Base-by-base conservation (phyloP, 768 basidiomycete species). In the Tulasnella sp. region DNA sequence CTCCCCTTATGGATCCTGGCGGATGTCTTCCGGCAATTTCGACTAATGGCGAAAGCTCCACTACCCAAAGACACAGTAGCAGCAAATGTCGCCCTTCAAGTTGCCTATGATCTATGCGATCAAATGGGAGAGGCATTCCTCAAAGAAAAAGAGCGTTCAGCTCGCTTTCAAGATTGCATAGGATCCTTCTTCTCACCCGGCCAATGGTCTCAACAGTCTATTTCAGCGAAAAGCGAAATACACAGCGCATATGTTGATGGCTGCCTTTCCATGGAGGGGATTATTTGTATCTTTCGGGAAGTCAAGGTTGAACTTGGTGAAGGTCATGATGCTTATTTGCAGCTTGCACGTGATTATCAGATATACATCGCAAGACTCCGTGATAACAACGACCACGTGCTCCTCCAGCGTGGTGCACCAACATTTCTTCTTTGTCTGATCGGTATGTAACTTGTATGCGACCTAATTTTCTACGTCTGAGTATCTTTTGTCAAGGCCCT, bases 311-410 rank as follows among this genome's bases (percentile, higher is more conserved):
- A 50, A 29, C 35, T 39, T n/a, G 48, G 37, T 3, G 37, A 20
- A 28, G 48, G 48, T 4, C n/a, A 51, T 15, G 48, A 49, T 28
- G 48, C 35, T n/a, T 49, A 49, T 39, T 39, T 49, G 48, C 34
- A 49, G 41, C 37, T 28, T 24, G 37, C 35, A 27, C 48, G 35
- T 13, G 39, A 1, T 15, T 49, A 49, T 19, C 48, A 49, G 31
- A 15, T 51, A 27, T 28, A 41, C 27, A 31, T 41, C 19, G 22
- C 29, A 20, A 24, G 9, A 2, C 31, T 40, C 4, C 47, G 35
- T 16, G 19, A 48, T 3, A 19, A 39, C 12, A 48, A 39, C 3
- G 12, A 33, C 33, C 3, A n/a, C n/a, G n/a, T 24, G 2, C 47
- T 48, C 19, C 2, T 19, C 33, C 16, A 48, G 12, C 47, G 25